A percentile compares a stretch with the other conserved stretches of the same genome.
These are phyloP conservation scores for Phytophthora sojae DNA, from an alignment of 352 stramenopile genomes.

Conservation along the genomic window DNA sequence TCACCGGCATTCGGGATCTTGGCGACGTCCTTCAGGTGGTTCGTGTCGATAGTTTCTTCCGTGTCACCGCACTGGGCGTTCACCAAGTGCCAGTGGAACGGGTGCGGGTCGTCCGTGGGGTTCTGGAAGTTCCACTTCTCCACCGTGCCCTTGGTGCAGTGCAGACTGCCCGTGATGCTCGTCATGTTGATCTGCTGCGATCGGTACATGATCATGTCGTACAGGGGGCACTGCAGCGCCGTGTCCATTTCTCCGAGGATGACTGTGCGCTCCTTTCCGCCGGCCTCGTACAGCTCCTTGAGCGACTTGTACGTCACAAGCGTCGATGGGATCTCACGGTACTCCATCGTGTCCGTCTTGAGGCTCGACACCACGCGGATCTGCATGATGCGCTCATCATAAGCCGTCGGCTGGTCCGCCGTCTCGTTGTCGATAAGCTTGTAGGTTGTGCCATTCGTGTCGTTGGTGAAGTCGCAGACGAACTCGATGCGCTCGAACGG, in stretches of 20 bases:
- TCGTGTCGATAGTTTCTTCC: constrained; percentile 70
- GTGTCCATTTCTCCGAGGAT: constrained; percentile 69
- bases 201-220: constrained; percentile 56
- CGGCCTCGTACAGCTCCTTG: constrained; percentile 57
- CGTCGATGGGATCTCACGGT: constrained; percentile 44
- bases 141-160: constrained; percentile 77
- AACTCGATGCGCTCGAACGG: constrained; percentile 67
- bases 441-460: constrained; percentile 50
- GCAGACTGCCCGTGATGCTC: constrained; percentile 47
- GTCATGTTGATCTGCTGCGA: constrained; percentile 64
- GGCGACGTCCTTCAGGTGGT: constrained; percentile 73
- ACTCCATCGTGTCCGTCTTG: constrained; percentile 51
- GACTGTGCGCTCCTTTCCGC: constrained; percentile 65
- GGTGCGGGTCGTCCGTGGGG: constrained; percentile 78
- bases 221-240: constrained; percentile 44
- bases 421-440: constrained; percentile 61
- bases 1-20: constrained; percentile 69
- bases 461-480: constrained; percentile 63
- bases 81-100: constrained; percentile 85
- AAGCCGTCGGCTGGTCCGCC: constrained; percentile 49
- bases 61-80: constrained; percentile 75
- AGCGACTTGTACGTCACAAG: constrained; percentile 62
- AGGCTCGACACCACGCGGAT: constrained; percentile 49
- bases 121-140: constrained; percentile 88
- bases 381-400: constrained; percentile 60